Evolutionary conservation across 2,329 filamentous ascomycete species (phyloP), one percentile per base, ranked within the genome.

Genomic region (Verruconis gallopava): DNA sequence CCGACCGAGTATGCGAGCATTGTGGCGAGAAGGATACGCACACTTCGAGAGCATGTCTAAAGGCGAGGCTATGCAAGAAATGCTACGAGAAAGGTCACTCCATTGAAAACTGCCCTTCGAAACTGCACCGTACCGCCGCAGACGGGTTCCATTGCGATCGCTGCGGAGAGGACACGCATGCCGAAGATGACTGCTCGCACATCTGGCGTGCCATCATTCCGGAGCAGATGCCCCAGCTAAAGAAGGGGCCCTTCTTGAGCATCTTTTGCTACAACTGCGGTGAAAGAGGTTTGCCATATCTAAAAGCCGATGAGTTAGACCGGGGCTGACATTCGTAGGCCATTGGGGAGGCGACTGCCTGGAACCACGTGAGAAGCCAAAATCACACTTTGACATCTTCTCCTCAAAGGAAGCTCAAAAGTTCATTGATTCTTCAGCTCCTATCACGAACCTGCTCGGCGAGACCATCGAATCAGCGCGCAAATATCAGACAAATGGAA

Each of bases 51-150:
- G 60, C 57, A 42, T 80, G 76, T 48, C 70, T 73, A 9, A 60
- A 58, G 4, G 64, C 62, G 22, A 55, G 57, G 22, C 66, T 72
- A 46, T 79, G 75, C 53, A 53, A 50, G 38, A 76, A 74, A 52
- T 85, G 81, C 56, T 69, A 66, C 37, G 72, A 79, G 55, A 62
- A 71, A 34, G 80, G 79, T 6, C 81, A 85, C 51, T 50, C 52
- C 39, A 57, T 60, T 14, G 50, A 56, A 1, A 49, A 59, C 5
- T 85, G 80, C 52, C 51, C 57, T 2, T 74, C 79, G 47, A 74
- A 75, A 46, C 64, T 81, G 33, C 55, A 58, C 2, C 49, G 69
- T 39, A 61, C 68, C 13, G 68, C 68, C 47, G 66, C 66, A 13
- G 74, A 78, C 43, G 66, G 67, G 17, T 60, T 70, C 37, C 67